Evolutionary conservation across 1,284 basidiomycete species (phyloP).

Genomic region (Ceratobasidium sp.): DNA sequence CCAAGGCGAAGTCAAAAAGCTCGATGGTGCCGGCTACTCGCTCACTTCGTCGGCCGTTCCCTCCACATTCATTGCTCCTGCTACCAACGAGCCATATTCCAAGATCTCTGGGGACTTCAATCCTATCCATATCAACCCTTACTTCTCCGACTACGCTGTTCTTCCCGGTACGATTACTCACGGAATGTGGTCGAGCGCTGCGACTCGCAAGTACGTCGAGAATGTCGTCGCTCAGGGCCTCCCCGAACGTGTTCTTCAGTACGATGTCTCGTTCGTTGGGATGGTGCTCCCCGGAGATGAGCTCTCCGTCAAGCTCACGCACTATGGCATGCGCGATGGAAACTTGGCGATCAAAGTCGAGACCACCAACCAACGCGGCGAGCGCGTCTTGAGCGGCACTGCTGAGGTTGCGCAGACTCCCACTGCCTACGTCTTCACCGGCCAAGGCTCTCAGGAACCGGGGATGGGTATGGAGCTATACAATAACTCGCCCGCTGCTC

Average conservation of each 20-base stretch:
- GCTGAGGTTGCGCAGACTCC: conserved; percentile 88
- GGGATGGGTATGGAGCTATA: conserved; percentile 99
- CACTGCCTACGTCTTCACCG: conserved; percentile 97
- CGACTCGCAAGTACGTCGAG: conserved; percentile 93
- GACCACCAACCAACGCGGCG: conserved; percentile 85
- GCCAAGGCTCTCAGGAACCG: conserved; percentile 97
- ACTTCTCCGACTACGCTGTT: conserved; percentile 94
- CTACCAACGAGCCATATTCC: conserved; percentile 79
- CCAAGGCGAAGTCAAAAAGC: conserved; percentile 79
- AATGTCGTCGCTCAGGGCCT: conserved; percentile 93
- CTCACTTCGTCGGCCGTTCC: conserved; percentile 69
- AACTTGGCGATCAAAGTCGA: conserved; percentile 93
- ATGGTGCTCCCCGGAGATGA: conserved; percentile 97
- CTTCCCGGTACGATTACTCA: conserved; percentile 98
- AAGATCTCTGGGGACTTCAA: conserved; percentile 95
- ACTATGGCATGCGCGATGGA: conserved; percentile 90
- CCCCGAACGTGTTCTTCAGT: conserved; percentile 90
- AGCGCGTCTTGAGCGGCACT: conserved; percentile 70
- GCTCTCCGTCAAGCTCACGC: conserved; percentile 87
- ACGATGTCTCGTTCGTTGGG: conserved; percentile 92
- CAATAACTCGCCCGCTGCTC: conserved; percentile 89
- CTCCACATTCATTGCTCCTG: conserved; percentile 65
- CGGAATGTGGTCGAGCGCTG: conserved; percentile 96
- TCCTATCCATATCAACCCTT: conserved; percentile 98
- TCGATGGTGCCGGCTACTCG: conserved; percentile 88